Conservation (phyloP, 495 filamentous ascomycete genomes). For the Oleoguttula mirabilis region DNA sequence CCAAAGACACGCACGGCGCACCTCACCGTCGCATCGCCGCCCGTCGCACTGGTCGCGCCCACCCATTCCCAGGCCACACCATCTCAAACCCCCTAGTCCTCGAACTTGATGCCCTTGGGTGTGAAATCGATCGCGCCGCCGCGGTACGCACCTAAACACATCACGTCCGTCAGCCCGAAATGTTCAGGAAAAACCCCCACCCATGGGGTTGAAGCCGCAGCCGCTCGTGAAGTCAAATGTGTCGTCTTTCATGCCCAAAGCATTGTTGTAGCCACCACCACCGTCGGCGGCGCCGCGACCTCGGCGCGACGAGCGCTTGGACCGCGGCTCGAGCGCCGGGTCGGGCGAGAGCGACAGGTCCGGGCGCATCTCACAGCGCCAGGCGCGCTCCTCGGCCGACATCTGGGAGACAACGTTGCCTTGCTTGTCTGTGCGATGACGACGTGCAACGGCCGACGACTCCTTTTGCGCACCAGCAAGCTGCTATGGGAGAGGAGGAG, state of each 20-base stretch:
- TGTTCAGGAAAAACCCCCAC: not conserved
- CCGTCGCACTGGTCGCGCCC: no score
- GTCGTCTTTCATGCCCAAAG: not conserved
- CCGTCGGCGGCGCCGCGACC: no score
- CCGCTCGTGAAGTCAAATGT: conserved; percentile 1
- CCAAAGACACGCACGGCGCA: no score
- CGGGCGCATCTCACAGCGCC: not conserved
- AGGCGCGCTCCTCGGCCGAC: not conserved
- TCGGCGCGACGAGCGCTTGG: no score
- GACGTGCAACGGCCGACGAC: not conserved
- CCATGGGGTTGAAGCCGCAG: conserved; percentile 3
- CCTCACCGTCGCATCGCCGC: no score
- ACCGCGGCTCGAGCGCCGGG: no score
- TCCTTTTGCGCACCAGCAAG: not conserved
- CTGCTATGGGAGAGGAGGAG: not conserved
- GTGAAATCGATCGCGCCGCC: conserved; percentile 70
- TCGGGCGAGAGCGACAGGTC: no score
- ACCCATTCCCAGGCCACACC: no score
- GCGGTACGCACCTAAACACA: conserved; percentile 47
- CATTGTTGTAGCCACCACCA: not conserved
- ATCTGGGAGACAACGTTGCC: not conserved
- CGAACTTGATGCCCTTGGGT: conserved; percentile 27
- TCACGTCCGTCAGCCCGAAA: conserved; percentile 1
- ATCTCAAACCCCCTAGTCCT: conserved; percentile 21
- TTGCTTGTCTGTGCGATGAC: not conserved